Evolutionary conservation across 2,329 filamentous ascomycete species (phyloP), one percentile per base, ranked within the genome.

Genomic region (Aspergillus sp.): DNA sequence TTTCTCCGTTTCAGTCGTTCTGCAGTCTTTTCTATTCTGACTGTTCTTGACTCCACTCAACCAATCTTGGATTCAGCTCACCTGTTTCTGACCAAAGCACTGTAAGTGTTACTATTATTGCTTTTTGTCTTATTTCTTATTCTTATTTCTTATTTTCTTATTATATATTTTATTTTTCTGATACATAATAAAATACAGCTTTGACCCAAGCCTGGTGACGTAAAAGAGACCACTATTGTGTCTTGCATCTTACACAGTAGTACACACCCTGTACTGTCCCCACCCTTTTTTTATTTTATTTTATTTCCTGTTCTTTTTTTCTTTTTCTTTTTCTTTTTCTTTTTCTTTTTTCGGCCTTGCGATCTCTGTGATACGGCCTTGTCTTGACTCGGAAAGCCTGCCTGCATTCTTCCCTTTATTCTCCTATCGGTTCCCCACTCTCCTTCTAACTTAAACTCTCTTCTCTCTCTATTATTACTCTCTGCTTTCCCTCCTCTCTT

Each of bases 351-450:
- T 35, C 13, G 12, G 9, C 12, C 39, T 10, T 41, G 26, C 33
- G 39, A 35, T 40, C 29, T 39, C 27, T 32, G 28, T 40, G 28
- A 32, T n/a, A 31, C 38, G 12, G 11, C 29, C 26, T 33, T 27
- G 39, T n/a, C 30, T 19, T 19, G 19, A 19, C 19, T 19, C 19
- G 19, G 19, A 19, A 19, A 40, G 19, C 41, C 28, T 36, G 30
- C 40, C 47, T 50, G 40, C 49, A 48, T 51, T 50, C 46, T 48
- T 47, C 37, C 34, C 43, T 45, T 47, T 50, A 50, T 52, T 46
- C 43, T 49, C 41, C 45, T 47, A 31, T 32, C 12, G 27, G 36
- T 30, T 41, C 43, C 35, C 40, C 42, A 40, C 44, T 49, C 43
- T 45, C 26, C 31, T 32, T 8, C 8, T 32, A n/a, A 32, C 31